Conservation (phyloP, 768 basidiomycete genomes). For the Ramaria rubella region DNA sequence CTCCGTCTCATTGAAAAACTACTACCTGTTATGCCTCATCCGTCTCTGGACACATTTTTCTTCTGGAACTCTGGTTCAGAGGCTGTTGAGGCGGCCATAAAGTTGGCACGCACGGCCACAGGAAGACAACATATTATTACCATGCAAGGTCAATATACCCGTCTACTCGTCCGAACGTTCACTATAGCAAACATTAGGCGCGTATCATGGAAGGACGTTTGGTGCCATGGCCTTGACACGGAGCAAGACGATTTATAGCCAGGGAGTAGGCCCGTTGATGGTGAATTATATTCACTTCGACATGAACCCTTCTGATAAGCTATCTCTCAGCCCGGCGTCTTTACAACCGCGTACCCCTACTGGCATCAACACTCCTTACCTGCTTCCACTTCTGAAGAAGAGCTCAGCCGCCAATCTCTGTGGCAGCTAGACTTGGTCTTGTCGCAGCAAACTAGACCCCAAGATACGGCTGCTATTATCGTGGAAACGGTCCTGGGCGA, state of each 20-base stretch:
- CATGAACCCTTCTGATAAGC: background rate
- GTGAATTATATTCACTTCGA: slow-evolving; percentile 32
- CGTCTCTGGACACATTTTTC: slow-evolving; percentile 91
- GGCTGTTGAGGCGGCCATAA: slow-evolving; percentile 84
- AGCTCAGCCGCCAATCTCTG: slow-evolving; percentile 56
- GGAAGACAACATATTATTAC: slow-evolving; percentile 81
- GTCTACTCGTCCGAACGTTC: background rate
- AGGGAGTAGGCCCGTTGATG: slow-evolving; percentile 77
- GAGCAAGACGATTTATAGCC: slow-evolving; percentile 87
- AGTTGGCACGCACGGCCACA: slow-evolving; percentile 76
- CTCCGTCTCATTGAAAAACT: slow-evolving; percentile 80
- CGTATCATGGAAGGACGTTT: slow-evolving; percentile 88
- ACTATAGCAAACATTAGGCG: slow-evolving; percentile 35
- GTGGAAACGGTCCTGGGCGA: slow-evolving; percentile 93
- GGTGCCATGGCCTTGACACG: slow-evolving; percentile 92
- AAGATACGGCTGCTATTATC: slow-evolving; percentile 89
- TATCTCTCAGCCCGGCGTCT: slow-evolving; percentile 70
- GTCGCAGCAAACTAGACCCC: slow-evolving; percentile 72
- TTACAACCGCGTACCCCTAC: slow-evolving; percentile 79
- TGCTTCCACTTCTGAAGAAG: slow-evolving; percentile 45
- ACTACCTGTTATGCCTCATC: slow-evolving; percentile 83
- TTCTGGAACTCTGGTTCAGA: slow-evolving; percentile 97
- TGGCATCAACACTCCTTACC: slow-evolving; percentile 79
- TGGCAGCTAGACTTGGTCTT: slow-evolving; percentile 78
- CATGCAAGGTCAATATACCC: slow-evolving; percentile 62